Base-by-base conservation (phyloP, 176 grass and related monocot genomes). In the Leersia perrieri region DNA sequence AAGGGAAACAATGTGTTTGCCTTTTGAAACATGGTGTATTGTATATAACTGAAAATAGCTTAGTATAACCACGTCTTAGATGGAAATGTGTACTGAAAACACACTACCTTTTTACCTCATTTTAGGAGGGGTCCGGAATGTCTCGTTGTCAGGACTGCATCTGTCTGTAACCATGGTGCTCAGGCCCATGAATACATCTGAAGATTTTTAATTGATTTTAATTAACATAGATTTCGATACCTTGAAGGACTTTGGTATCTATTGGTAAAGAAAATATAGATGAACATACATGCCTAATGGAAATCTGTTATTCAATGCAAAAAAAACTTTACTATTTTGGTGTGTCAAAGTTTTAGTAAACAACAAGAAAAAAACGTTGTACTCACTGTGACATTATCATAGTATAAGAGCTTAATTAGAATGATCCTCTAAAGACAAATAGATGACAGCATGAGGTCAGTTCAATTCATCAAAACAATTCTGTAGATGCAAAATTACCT, bases 321-420 rank as follows among this genome's bases (percentile, higher is more conserved):
- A n/a, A n/a, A n/a, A n/a, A n/a, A n/a, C n/a, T n/a, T n/a, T n/a
- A n/a, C n/a, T n/a, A n/a, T n/a, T n/a, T n/a, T n/a, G n/a, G n/a
- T n/a, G n/a, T n/a, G n/a, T n/a, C n/a, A n/a, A n/a, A n/a, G n/a
- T n/a, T n/a, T n/a, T n/a, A n/a, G n/a, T n/a, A n/a, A n/a, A n/a
- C n/a, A 68, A 83, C 45, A 20, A 66, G 57, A 47, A 72, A 8
- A 84, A 81, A 87, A 87, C 7, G 22, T 55, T 58, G 16, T 63
- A 75, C 88, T 77, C 84, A 94, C 95, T 83, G 95, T 98, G 42
- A 83, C 70, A 81, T 89, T 90, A 83, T 98, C 95, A 73, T 98
- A 91, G 75, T 98, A 98, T 49, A 92, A 80, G 55, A 98, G 88
- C 85, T 94, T 98, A 92, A 98, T 94, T 65, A 98, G 63, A 91